A percentile compares a stretch with the other conserved stretches of the same genome.
Conservation (phyloP, 345 rosid genomes). For the Camelina laxa region DNA sequence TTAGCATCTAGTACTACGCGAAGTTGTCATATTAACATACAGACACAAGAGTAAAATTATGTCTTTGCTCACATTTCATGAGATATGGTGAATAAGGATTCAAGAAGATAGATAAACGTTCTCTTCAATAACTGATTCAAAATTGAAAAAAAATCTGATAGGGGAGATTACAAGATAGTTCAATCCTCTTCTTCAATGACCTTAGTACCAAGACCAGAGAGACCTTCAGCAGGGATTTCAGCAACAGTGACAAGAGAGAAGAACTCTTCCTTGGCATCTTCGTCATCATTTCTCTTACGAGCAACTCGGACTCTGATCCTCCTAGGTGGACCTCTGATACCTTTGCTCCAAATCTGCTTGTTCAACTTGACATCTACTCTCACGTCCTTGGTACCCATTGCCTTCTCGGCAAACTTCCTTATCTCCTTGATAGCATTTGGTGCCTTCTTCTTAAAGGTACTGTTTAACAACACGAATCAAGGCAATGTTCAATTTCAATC, state of each 20-base stretch:
- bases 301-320: conserved; percentile 64
- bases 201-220: conserved; percentile 63
- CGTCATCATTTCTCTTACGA: conserved; percentile 69
- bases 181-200: conserved; percentile 68
- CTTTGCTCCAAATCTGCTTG: conserved; percentile 75
- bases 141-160: conserved; percentile 6
- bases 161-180: background rate
- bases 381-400: conserved; percentile 51
- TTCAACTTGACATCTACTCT: conserved; percentile 57
- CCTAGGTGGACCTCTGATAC: conserved; percentile 72
- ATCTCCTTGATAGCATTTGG: conserved; percentile 77
- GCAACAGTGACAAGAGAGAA: conserved; percentile 67
- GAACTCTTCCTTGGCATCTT: conserved; percentile 73
- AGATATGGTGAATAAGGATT: background rate
- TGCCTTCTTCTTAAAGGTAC: conserved; percentile 80
- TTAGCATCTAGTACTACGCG: background rate
- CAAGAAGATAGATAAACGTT: background rate
- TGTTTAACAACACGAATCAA: conserved; percentile 21
- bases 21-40: background rate
- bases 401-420: conserved; percentile 64
- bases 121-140: background rate
- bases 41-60: background rate
- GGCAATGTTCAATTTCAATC: no score
- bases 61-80: background rate
- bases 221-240: conserved; percentile 60